Conservation (phyloP, 371 early-diverging fungal genomes). For the Mortierella sp. region DNA sequence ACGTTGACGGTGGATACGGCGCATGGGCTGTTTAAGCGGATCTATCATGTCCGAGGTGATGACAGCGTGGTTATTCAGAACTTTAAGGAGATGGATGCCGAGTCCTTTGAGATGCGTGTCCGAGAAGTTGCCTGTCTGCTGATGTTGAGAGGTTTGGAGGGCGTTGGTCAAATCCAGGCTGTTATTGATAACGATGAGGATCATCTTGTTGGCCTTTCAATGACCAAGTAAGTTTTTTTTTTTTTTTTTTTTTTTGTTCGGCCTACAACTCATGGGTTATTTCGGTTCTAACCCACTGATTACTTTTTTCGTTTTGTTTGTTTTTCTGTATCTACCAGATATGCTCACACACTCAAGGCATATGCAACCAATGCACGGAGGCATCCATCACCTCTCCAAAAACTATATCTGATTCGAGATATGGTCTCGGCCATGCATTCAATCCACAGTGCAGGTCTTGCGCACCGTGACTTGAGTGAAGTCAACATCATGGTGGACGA, state of each 20-base stretch:
- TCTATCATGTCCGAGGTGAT: slow-evolving; percentile 48
- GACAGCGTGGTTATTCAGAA: slow-evolving; percentile 40
- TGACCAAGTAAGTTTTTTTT: slow-evolving; percentile 48
- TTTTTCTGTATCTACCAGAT: slow-evolving; percentile 36
- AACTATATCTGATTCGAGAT: slow-evolving; percentile 64
- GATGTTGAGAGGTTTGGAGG: slow-evolving; percentile 32
- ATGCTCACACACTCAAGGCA: slow-evolving; percentile 67
- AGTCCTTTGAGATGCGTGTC: slow-evolving; percentile 50
- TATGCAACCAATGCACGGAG: slow-evolving; percentile 64
- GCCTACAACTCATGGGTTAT: not conserved
- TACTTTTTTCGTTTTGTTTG: not conserved
- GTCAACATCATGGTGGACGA: slow-evolving; percentile 76
- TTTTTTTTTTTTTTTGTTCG: not conserved
- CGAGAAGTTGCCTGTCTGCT: slow-evolving; percentile 51
- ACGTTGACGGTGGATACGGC: slow-evolving; percentile 53
- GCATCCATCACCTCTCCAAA: slow-evolving; percentile 66
- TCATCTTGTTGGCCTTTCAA: slow-evolving; percentile 46
- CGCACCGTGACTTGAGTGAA: slow-evolving; percentile 72
- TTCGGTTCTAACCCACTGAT: not conserved
- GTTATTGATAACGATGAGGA: slow-evolving; percentile 46
- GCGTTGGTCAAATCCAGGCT: slow-evolving; percentile 51
- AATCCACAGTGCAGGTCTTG: slow-evolving; percentile 65
- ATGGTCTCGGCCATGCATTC: slow-evolving; percentile 63
- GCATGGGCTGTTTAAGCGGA: slow-evolving; percentile 54
- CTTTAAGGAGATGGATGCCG: slow-evolving; percentile 52